Evolutionary conservation across 768 basidiomycete species (phyloP).

Genomic region (Kwoniella botswanensis): DNA sequence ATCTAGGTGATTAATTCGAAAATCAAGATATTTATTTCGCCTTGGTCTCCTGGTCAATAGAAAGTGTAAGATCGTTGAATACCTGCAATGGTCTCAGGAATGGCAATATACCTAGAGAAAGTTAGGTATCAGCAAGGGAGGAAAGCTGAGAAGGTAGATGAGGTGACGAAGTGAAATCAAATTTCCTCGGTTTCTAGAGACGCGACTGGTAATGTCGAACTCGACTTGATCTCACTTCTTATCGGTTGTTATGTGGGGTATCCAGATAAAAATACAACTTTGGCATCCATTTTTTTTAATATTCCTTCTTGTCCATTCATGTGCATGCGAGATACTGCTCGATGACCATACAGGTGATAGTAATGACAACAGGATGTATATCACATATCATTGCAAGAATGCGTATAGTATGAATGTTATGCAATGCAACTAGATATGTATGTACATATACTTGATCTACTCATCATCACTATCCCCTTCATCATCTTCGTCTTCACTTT

Average conservation of each 20-base stretch:
- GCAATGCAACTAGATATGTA: conserved; percentile 6
- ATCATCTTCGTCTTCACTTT: conserved; percentile 60
- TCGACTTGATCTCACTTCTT: not conserved
- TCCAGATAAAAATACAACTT: not conserved
- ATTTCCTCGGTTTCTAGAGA: not conserved
- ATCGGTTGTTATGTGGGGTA: not conserved
- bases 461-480: conserved; percentile 57
- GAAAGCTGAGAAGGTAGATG: too few species aligned
- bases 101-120: too few species aligned
- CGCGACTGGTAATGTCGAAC: conserved; percentile 8
- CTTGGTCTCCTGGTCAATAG: too few species aligned
- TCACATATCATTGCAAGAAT: not conserved
- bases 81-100: too few species aligned
- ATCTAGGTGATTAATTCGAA: too few species aligned
- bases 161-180: not conserved
- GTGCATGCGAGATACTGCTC: too few species aligned
- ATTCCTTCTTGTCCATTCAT: too few species aligned
- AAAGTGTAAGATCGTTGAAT: too few species aligned
- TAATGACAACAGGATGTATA: not conserved
- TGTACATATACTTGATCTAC: conserved; percentile 17
- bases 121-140: too few species aligned
- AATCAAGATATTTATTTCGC: too few species aligned
- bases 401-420: conserved; percentile 1
- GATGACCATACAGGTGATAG: too few species aligned
- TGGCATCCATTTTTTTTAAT: not conserved